Base-by-base conservation (phyloP, 2,329 filamentous ascomycete genomes). In the Cylindrodendrum hubeiense region DNA sequence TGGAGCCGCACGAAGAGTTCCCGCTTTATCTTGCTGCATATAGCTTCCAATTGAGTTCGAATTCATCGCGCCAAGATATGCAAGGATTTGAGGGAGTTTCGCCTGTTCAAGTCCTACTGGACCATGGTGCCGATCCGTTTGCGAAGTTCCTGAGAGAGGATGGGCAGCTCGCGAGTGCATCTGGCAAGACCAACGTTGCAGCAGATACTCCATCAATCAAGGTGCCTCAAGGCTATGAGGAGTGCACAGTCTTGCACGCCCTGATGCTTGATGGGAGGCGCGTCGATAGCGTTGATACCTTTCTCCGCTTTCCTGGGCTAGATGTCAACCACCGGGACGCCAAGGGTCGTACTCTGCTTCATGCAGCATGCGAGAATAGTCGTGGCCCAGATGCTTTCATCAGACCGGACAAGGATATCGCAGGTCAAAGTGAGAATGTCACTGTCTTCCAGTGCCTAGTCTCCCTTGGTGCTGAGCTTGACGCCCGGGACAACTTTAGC, bases 61-160 rank as follows among this genome's bases (percentile, higher is more conserved):
- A 17, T n/a, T 7, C n/a, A 30, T 5, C 7, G 15, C 34, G 3
- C 10, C 5, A 10, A 12, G 4, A 15, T 15, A 7, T 8, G 4
- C 13, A 22, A 13, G 4, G 43, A 5, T 12, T 53, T 12, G 33
- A 55, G 52, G 8, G 5, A 1, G 8, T n/a, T 13, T 37, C 54
- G 26, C 30, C 73, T 13, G 44, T 74, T 19, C 47, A 63, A 3
- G 7, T 69, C 2, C 50, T 77, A 3, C 55, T 78, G 15, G 58
- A 68, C 1, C 67, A 75, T 33, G 76, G 75, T 3, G 75, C 72
- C 1, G 61, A 76, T 52, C 76, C 74, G 1, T 73, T 73, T 24
- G 68, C 64, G 9, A 67, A 56, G 7, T 70, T 71, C 19, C 15
- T 50, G 26, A 33, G 22, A 13, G 43, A 47, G 26, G 4, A 17